Evolutionary conservation across 305 asterid genomes (phyloP).

Genomic region (Euphrasia arctica): DNA sequence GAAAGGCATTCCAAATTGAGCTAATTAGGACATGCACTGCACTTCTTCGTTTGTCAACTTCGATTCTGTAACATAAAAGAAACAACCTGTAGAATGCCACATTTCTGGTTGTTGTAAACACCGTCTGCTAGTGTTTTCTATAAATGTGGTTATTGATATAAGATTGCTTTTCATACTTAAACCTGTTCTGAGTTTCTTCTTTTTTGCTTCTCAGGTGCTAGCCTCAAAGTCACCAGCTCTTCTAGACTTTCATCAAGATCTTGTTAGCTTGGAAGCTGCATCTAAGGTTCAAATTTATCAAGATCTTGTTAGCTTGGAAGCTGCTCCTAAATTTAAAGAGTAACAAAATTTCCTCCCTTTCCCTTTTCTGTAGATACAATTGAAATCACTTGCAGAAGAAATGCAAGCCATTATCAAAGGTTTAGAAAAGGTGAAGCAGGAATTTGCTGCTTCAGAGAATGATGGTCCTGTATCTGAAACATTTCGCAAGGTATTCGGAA

Average conservation of each 20-base stretch:
- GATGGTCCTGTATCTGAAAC: conserved; percentile 96
- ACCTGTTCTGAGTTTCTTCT: conserved; percentile 5
- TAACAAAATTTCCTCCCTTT: conserved; percentile 19
- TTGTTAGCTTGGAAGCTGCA: conserved; percentile 66
- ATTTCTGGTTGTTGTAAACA: conserved; percentile 12
- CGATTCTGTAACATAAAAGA: conserved; percentile 1
- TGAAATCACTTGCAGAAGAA: conserved; percentile 97
- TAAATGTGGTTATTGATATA: not conserved
- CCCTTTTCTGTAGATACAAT: conserved; percentile 63
- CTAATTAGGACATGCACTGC: not conserved
- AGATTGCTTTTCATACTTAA: conserved; percentile 1
- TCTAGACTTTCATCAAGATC: conserved; percentile 46
- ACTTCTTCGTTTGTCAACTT: not conserved
- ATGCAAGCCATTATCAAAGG: conserved; percentile 99
- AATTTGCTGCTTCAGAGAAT: conserved; percentile 75
- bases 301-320: conserved; percentile 61
- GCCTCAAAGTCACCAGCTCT: conserved; percentile 66
- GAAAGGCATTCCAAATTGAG: not conserved
- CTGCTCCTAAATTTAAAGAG: conserved; percentile 47
- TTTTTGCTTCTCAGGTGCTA: conserved; percentile 61
- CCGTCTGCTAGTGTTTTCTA: not conserved
- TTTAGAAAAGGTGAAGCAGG: conserved; percentile 91
- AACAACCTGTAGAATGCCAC: not conserved
- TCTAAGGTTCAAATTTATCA: conserved; percentile 63
- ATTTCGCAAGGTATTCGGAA: conserved; percentile 65